Evolutionary conservation across 495 filamentous ascomycete genomes (phyloP).

Genomic region (Lineolata rhizophorae): DNA sequence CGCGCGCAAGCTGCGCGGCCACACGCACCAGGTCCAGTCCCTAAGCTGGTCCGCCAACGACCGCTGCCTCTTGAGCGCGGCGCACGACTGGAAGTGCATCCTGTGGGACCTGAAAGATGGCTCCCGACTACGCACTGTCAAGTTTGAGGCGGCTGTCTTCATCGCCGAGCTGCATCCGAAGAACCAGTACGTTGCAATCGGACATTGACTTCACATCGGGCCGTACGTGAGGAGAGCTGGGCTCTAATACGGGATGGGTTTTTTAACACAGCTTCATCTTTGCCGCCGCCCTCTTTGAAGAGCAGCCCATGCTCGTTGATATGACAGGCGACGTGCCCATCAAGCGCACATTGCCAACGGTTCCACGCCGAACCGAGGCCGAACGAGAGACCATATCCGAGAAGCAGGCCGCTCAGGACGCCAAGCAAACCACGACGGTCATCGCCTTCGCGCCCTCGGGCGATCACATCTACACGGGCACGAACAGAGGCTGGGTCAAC

Average conservation of each 20-base stretch:
- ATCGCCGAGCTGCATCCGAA: conserved; percentile 84
- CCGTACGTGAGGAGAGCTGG: too few relatives aligned
- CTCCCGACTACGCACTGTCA: conserved; percentile 43
- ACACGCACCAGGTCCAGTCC: conserved; percentile 76
- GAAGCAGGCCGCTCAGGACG: conserved; percentile 76
- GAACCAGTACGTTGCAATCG: conserved; percentile 51
- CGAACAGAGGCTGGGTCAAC: conserved; percentile 87
- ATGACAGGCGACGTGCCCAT: conserved; percentile 37
- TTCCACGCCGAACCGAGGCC: conserved; percentile 40
- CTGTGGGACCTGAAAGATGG: conserved; percentile 81
- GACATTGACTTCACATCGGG: neutral
- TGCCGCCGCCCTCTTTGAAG: conserved; percentile 79
- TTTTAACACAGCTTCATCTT: conserved; percentile 38
- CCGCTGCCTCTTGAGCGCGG: conserved; percentile 81
- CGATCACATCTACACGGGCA: conserved; percentile 72
- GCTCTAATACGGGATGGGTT: too few relatives aligned
- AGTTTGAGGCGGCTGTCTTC: conserved; percentile 81
- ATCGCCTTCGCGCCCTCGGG: conserved; percentile 70
- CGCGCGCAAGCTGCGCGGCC: conserved; percentile 76
- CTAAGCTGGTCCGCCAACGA: conserved; percentile 87
- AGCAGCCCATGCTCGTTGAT: conserved; percentile 73
- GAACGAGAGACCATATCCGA: conserved; percentile 43
- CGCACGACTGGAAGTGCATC: conserved; percentile 85
- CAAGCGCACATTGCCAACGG: conserved; percentile 60
- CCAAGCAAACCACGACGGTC: conserved; percentile 81